Conservation (phyloP, 2,329 filamentous ascomycete genomes). For the Ilyonectria robusta region DNA sequence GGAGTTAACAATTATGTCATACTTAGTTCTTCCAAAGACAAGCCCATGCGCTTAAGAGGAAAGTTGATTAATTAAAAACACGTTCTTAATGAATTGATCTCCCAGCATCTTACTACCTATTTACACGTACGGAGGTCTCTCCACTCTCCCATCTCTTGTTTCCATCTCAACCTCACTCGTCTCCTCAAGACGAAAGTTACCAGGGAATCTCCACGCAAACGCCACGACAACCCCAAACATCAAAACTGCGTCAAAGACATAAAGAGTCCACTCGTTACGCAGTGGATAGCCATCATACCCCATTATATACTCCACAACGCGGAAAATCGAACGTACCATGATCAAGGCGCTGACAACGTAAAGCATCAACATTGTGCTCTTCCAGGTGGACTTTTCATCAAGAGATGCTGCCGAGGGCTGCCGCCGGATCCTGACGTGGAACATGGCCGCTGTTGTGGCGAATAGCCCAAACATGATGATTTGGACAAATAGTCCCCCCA, state of each 20-base stretch:
- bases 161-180: background rate
- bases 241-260: slow-evolving; percentile 21
- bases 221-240: slow-evolving; percentile 8
- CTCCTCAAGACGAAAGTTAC: background rate
- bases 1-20: too few relatives aligned
- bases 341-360: slow-evolving; percentile 56
- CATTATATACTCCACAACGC: slow-evolving; percentile 22
- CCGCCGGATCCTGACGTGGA: slow-evolving; percentile 52
- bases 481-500: slow-evolving; percentile 68
- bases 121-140: background rate
- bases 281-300: slow-evolving; percentile 14
- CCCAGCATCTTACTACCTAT: too few relatives aligned
- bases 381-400: background rate
- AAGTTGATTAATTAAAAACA: too few relatives aligned
- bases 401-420: background rate
- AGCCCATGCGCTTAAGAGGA: too few relatives aligned
- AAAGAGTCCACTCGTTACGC: slow-evolving; percentile 15
- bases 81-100: too few relatives aligned
- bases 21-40: too few relatives aligned
- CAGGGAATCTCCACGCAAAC: background rate
- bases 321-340: slow-evolving; percentile 47
- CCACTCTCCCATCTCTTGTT: background rate
- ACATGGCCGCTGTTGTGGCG: slow-evolving; percentile 59
- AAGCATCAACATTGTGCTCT: slow-evolving; percentile 34
- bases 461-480: slow-evolving; percentile 69